Evolutionary conservation across 179 eudicot species (phyloP), one percentile per base, ranked within the genome.

Genomic region (Beta lomatogona): DNA sequence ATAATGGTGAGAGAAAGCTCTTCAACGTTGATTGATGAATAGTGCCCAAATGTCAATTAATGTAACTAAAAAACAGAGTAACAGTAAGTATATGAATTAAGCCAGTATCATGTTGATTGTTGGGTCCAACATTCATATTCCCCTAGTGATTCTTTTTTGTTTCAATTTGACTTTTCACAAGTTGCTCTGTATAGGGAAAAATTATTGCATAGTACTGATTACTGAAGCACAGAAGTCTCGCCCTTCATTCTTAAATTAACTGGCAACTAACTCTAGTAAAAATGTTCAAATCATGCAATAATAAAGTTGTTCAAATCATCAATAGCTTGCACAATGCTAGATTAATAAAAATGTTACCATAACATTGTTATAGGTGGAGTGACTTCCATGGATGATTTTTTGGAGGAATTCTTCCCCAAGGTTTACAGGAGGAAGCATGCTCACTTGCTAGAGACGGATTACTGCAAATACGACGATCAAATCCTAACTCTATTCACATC

Each of bases 361-460:
- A 61, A 41, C 18, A 80, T 73, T 79, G 76, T 71, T 28, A 57
- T 87, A 95, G 99, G 99, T 41, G 99, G 99, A 41, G 98, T 95
- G 79, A 95, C 99, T 36, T 94, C 98, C 60, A 95, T 95, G 99
- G 98, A 95, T 60, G 97, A 94, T 79, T 95, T 95, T 88, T 81
- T 95, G 83, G 71, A 75, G 68, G 87, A 89, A 76, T 95, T 95
- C 87, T 95, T 95, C 85, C 97, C 94, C 16, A 76, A 84, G 65
- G 85, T 92, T 4, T 91, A 90, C 85, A 60, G 67, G 19, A 88
- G 97, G 73, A 92, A 92, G 70, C 93, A 92, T 2, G 89, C 68
- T 9, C 89, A 91, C 75, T 87, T 91, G 13, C 73, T 89, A 0
- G 98, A 94, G 87, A 95, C 98, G 1, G 97, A 95, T 83, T 95